A percentile compares a stretch with the other conserved stretches of the same genome.
phyloP scores from a whole-genome alignment of 169 alveolate species.

The Plasmodium gaboni region DNA sequence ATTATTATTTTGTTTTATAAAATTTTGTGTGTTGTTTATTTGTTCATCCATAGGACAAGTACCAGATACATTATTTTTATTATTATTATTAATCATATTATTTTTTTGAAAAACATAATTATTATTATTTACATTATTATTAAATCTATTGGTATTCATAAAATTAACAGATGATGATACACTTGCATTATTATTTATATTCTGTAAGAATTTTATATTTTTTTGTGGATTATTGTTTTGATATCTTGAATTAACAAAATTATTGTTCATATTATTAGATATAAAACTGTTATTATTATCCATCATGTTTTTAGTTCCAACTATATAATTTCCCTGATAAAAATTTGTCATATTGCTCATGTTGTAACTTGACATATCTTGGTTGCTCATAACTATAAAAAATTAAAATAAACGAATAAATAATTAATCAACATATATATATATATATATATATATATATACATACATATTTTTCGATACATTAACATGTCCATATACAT shows the following conservation, averaged over 20 bases:
- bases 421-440: background rate
- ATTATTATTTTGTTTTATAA: constrained; percentile 1
- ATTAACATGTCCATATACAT: background rate
- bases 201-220: constrained; percentile 1
- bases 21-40: background rate
- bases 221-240: constrained; percentile 20
- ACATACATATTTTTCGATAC: background rate
- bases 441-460: background rate
- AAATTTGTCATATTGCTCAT: constrained; percentile 21
- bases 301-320: background rate
- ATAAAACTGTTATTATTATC: constrained; percentile 9
- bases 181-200: background rate
- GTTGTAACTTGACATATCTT: constrained; percentile 27
- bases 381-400: constrained; percentile 6
- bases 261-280: constrained; percentile 5
- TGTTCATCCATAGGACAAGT: background rate
- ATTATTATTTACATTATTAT: constrained; percentile 12
- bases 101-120: constrained; percentile 17
- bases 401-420: background rate
- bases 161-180: constrained; percentile 12
- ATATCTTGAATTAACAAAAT: constrained; percentile 20
- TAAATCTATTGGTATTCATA: constrained; percentile 37
- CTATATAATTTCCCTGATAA: constrained; percentile 29
- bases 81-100: constrained; percentile 20
- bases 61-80: background rate